Percentiles rank a stretch among this genome's conserved stretches.
Conservation (phyloP, 2,329 filamentous ascomycete species). For the Nothopassalora personata region DNA sequence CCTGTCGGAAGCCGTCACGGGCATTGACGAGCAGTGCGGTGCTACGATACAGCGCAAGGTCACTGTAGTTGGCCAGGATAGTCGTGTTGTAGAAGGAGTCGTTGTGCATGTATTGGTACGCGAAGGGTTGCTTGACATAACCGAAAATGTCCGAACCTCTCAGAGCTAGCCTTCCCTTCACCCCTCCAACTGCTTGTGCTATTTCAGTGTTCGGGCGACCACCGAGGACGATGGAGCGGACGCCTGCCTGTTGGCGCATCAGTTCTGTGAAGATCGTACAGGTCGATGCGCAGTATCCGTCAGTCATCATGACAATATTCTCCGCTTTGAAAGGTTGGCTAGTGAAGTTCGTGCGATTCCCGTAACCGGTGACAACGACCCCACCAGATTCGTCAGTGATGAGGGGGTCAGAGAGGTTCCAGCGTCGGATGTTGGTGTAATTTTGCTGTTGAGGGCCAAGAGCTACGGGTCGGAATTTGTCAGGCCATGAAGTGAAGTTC, state of each 20-base stretch:
- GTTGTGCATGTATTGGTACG: slow-evolving; percentile 20
- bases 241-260: slow-evolving; percentile 41
- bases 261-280: slow-evolving; percentile 45
- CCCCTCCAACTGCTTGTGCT: slow-evolving; percentile 43
- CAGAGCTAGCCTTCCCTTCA: slow-evolving; percentile 35
- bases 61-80: slow-evolving; percentile 25
- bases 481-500: slow-evolving; percentile 43
- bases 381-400: slow-evolving; percentile 33
- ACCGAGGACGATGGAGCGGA: slow-evolving; percentile 41
- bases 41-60: slow-evolving; percentile 24
- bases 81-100: slow-evolving; percentile 27
- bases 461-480: slow-evolving; percentile 43
- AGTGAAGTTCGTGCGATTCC: slow-evolving; percentile 43
- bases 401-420: slow-evolving; percentile 42
- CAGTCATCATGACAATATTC: slow-evolving; percentile 50
- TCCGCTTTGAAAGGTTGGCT: slow-evolving; percentile 51
- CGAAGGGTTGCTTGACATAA: slow-evolving; percentile 20
- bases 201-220: slow-evolving; percentile 38
- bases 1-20: slow-evolving; percentile 30
- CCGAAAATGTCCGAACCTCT: no score
- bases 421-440: slow-evolving; percentile 55
- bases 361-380: slow-evolving; percentile 46
- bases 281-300: slow-evolving; percentile 45
- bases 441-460: slow-evolving; percentile 44
- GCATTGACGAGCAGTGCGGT: slow-evolving; percentile 25